phyloP scores from a whole-genome alignment of 1,284 basidiomycete genomes.

The Fomes fomentarius region DNA sequence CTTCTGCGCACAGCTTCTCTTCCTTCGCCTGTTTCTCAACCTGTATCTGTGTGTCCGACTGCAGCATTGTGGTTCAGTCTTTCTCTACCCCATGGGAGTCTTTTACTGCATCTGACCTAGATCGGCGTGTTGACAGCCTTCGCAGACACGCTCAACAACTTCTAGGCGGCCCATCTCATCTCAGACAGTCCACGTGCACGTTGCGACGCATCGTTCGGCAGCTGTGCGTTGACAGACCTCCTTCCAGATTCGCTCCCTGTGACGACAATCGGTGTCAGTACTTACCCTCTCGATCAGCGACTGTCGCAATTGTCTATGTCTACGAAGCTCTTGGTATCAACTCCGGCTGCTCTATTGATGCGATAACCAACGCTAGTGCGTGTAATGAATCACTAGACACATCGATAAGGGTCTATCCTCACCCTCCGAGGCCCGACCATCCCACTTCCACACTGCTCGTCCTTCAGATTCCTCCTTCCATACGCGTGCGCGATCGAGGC shows the following conservation, averaged over 20 bases:
- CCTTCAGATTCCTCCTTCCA: slow-evolving; percentile 4
- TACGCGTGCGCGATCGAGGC: slow-evolving; percentile 10
- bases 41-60: slow-evolving; percentile 7
- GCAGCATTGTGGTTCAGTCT: slow-evolving; percentile 5
- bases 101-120: slow-evolving; percentile 17
- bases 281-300: too few species aligned
- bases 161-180: too few species aligned
- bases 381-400: not conserved
- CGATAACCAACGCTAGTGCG: not conserved
- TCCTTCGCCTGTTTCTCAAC: not conserved
- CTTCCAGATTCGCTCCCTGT: not conserved
- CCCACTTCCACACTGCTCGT: not conserved
- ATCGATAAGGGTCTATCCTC: slow-evolving; percentile 22
- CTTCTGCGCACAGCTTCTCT: slow-evolving; percentile 2
- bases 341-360: not conserved
- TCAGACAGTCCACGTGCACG: too few species aligned
- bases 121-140: slow-evolving; percentile 6
- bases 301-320: too few species aligned
- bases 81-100: slow-evolving; percentile 3
- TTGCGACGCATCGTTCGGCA: not conserved
- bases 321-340: too few species aligned
- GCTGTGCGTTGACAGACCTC: not conserved
- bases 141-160: not conserved
- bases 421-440: slow-evolving; percentile 1
- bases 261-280: not conserved